Conservation (phyloP, 768 basidiomycete genomes). For the Trametes cubensis region DNA sequence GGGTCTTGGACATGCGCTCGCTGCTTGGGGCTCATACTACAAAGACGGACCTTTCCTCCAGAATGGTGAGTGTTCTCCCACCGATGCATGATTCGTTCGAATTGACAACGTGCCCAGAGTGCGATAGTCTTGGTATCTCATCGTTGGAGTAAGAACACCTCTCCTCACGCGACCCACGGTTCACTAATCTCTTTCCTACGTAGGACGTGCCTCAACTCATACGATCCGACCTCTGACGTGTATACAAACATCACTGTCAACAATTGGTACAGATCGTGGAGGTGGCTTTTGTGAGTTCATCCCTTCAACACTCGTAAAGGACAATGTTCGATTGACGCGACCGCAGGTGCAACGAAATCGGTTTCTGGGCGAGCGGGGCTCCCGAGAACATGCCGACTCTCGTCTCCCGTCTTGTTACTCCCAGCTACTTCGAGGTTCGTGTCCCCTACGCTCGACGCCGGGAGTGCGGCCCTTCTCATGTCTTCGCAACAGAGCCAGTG, state of each 20-base stretch:
- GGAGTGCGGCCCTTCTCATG: no score
- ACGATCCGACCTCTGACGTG: slow-evolving; percentile 40
- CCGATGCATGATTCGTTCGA: slow-evolving; percentile 28
- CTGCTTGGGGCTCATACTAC: slow-evolving; percentile 65
- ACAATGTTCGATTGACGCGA: not conserved
- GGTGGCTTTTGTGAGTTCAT: slow-evolving; percentile 59
- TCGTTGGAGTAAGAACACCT: slow-evolving; percentile 26
- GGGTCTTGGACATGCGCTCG: slow-evolving; percentile 66
- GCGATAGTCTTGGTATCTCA: slow-evolving; percentile 33
- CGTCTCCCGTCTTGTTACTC: slow-evolving; percentile 57
- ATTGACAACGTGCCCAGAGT: slow-evolving; percentile 54
- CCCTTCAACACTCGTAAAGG: no score
- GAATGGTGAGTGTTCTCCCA: slow-evolving; percentile 29
- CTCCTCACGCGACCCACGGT: not conserved
- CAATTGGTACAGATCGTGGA: slow-evolving; percentile 64
- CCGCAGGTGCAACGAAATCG: slow-evolving; percentile 68
- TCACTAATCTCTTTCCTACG: not conserved
- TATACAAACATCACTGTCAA: slow-evolving; percentile 61
- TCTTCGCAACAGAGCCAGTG: slow-evolving; percentile 51
- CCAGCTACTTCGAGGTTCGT: slow-evolving; percentile 51
- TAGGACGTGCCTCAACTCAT: slow-evolving; percentile 45
- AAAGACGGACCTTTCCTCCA: slow-evolving; percentile 48
- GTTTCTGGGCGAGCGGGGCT: slow-evolving; percentile 47
- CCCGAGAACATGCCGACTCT: slow-evolving; percentile 44
- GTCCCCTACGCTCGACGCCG: no score